Evolutionary conservation across 208 protist species (phyloP).

Genomic region (Leishmania gerbilli): DNA sequence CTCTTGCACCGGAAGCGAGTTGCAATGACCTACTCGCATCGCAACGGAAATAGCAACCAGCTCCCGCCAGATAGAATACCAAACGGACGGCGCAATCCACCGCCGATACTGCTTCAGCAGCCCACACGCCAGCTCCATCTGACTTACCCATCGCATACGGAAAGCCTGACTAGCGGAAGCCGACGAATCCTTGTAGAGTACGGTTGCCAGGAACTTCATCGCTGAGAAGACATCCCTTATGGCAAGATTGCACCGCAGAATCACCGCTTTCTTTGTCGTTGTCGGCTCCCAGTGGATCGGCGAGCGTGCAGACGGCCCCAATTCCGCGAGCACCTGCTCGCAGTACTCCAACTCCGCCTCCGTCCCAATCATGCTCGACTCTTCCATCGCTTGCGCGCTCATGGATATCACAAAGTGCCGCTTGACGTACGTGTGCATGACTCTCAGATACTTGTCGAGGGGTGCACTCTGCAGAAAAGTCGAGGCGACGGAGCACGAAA

Average conservation of each 20-base stretch:
- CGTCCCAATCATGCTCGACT: neutral
- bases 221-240: neutral
- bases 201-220: neutral
- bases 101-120: constrained; percentile 18
- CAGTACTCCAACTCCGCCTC: constrained; percentile 9
- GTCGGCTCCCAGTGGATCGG: neutral
- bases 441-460: constrained; percentile 41
- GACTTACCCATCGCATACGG: constrained; percentile 6
- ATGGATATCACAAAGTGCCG: constrained; percentile 12
- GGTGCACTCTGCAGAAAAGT: constrained; percentile 21
- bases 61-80: constrained; percentile 7
- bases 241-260: constrained; percentile 1
- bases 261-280: neutral
- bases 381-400: neutral
- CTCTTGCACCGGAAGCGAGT: neutral
- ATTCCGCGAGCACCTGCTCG: constrained; percentile 3
- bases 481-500: constrained; percentile 24
- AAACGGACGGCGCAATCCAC: constrained; percentile 26
- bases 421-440: constrained; percentile 36
- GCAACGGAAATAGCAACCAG: neutral
- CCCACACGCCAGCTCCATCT: constrained; percentile 2
- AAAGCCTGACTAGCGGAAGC: neutral
- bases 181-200: neutral
- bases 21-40: neutral
- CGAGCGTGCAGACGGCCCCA: no score